phyloP scores from a whole-genome alignment of 1,284 basidiomycete genomes.

The Ganoderma sinense region DNA sequence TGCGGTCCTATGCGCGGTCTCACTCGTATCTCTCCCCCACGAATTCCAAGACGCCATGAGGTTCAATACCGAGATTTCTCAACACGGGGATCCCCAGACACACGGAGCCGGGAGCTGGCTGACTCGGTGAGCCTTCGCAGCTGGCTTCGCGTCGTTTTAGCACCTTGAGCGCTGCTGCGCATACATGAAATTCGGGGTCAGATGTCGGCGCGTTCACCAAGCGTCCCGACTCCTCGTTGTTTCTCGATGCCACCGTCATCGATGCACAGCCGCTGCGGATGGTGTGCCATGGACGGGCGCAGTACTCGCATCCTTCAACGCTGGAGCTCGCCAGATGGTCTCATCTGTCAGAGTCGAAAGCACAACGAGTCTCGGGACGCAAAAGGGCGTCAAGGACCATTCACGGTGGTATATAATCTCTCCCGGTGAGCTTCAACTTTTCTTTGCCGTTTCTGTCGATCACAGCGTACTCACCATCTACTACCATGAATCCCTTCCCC shows the following conservation, averaged over 20 bases:
- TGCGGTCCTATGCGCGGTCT: not conserved
- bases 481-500: not conserved
- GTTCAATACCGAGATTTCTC: not conserved
- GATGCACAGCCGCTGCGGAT: conserved; percentile 4
- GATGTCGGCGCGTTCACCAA: not conserved
- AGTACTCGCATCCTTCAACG: not conserved
- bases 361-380: not conserved
- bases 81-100: not conserved
- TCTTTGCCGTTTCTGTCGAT: conserved; percentile 1
- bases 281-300: not conserved
- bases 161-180: not conserved
- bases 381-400: not conserved
- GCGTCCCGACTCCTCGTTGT: not conserved
- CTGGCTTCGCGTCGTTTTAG: not conserved
- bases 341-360: not conserved
- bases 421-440: not conserved
- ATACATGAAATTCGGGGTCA: not conserved
- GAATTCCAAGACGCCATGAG: not conserved
- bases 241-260: not conserved
- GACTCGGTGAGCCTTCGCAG: not conserved
- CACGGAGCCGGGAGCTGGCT: not conserved
- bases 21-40: not conserved
- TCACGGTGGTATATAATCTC: not conserved
- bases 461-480: not conserved
- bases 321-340: not conserved